Base-by-base conservation (phyloP, 2,329 filamentous ascomycete genomes). In the Fusarium brevicatenulatum region DNA sequence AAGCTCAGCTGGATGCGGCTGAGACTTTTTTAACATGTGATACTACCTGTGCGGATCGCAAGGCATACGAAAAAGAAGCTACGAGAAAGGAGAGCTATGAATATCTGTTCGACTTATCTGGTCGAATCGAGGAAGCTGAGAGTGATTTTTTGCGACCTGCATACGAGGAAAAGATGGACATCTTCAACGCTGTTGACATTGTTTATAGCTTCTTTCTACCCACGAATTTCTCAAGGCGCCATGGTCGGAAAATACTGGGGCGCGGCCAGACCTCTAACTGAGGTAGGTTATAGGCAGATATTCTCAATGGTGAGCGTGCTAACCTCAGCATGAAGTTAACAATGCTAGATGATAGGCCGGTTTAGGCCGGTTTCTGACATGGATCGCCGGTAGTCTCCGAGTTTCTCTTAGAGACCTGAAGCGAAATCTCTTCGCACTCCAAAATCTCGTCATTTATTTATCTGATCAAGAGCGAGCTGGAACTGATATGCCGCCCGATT, bases 211-310 rank as follows among this genome's bases (percentile, higher is more conserved):
- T 86, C 42, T 87, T 86, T 63, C 76, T 86, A 12, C 84, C 85
- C 1, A 42, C 72, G 1, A 64, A 75, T 4, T 80, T 81, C 28
- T 72, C 73, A 81, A 13, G 81, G 80, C 0, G 80, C 83, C 1
- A 86, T 83, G 7, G 78, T 79, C 3, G 65, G 68, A 9, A 85
- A 84, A 60, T 86, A 81, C 59, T 87, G 85, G 85, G 85, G 84
- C 4, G 82, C 84, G n/a, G 43, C 84, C 1, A 76, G 76, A 62
- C 65, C 58, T 5, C 30, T 82, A 9, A 66, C 83, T 9, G 47
- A 63, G 40, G 82, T 83, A 72, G 73, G 78, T 62, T 16, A 4
- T 15, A 7, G 16, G n/a, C 19, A n/a, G 18, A 5, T 32, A 23
- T 16, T 54, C 9, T 15, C 40, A 23, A 32, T 43, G 25, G 9